Evolutionary conservation across 1,284 basidiomycete species (phyloP).

Genomic region (Vanrija sp.): DNA sequence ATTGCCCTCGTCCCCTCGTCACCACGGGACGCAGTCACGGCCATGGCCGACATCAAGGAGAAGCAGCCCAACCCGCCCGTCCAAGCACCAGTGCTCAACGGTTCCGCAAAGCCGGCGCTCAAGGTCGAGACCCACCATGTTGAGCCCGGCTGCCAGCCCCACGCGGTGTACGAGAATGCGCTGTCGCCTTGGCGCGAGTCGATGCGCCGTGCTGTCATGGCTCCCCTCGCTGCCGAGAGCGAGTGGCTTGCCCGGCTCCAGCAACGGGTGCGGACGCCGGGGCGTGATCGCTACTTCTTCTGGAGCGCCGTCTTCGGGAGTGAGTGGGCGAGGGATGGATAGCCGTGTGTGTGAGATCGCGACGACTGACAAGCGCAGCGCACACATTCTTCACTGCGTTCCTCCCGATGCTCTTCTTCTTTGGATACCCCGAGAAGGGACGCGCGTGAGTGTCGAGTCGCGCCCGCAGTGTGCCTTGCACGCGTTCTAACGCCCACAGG

Average conservation of each 20-base stretch:
- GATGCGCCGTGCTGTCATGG: constrained; percentile 61
- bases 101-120: background rate
- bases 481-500: constrained; percentile 45
- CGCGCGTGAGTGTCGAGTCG: constrained; percentile 59
- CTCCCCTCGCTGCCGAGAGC: constrained; percentile 62
- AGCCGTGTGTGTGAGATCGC: no score
- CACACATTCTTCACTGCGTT: constrained; percentile 94
- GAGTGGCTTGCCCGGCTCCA: constrained; percentile 66
- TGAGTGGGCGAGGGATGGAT: constrained; percentile 20
- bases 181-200: constrained; percentile 66
- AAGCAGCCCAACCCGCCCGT: no score
- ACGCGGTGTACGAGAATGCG: constrained; percentile 60
- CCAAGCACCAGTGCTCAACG: no score
- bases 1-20: no score
- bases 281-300: constrained; percentile 82
- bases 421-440: constrained; percentile 67
- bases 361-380: constrained; percentile 42
- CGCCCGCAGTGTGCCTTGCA: background rate
- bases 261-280: constrained; percentile 61
- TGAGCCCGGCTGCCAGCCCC: constrained; percentile 47
- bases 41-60: no score
- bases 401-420: constrained; percentile 82
- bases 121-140: background rate
- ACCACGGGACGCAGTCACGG: no score
- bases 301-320: constrained; percentile 81